Evolutionary conservation across 306 rosid species (phyloP), one percentile per base, ranked within the genome.

Genomic region (Trifolium repens): DNA sequence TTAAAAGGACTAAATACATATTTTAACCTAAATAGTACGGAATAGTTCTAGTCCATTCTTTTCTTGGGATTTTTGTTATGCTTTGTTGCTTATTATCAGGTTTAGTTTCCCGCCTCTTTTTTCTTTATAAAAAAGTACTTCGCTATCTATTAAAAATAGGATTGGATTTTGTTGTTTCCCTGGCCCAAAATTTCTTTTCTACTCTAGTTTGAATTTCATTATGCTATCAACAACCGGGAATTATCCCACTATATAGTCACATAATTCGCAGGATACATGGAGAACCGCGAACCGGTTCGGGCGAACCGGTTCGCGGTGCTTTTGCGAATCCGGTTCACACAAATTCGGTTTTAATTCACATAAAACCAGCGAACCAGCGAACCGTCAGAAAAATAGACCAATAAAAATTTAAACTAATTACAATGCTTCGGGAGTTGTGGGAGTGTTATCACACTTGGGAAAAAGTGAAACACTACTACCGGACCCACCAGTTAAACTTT

Each of bases 181-280:
- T 26, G 54, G 26, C 39, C 55, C 30, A 9, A 70, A 24, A 43
- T 63, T 35, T 63, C 13, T 27, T 65, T 64, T 54, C 35, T 53
- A 11, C 39, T 19, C 14, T 39, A 71, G 44, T 79, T 73, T 72
- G 74, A 57, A 44, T 65, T 66, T 66, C 75, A 66, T 32, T 35
- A 43, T 49, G 53, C 35, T 39, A 26, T 61, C 65, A 30, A 24
- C 13, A 47, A 12, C 61, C 9, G 34, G 49, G 57, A 9, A 49
- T 70, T 24, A 70, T 50, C 55, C 46, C 55, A n/a, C n/a, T n/a
- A n/a, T n/a, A 22, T 22, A 22, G 24, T 22, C 24, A 22, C 24
- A 22, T 0, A 22, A 22, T 22, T 22, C 24, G 24, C 24, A 22
- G 24, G 1, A 22, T 22, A 22, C 24, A 22, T 22, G 24, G 24